Conservation (phyloP, 805 yeast genomes). For the Lipomyces chichibuensis region DNA sequence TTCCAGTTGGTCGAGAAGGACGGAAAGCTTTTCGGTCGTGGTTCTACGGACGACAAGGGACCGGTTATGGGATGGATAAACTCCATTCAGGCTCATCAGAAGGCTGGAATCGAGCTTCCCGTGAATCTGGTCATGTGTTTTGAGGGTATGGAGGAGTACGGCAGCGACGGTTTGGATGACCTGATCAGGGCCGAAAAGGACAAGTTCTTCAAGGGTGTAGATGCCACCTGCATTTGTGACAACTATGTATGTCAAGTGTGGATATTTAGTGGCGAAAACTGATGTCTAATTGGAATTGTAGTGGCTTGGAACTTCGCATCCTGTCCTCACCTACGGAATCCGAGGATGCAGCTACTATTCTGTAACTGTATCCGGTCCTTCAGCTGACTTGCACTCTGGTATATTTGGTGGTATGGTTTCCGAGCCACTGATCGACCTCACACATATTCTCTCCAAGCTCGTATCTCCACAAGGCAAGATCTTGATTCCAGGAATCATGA, state of each 20-base stretch:
- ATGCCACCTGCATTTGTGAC: conserved; percentile 94
- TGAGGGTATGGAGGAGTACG: conserved; percentile 99
- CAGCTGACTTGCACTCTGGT: conserved; percentile 96
- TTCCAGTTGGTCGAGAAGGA: conserved; percentile 72
- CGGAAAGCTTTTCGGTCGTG: conserved; percentile 81
- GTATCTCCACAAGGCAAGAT: conserved; percentile 85
- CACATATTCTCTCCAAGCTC: conserved; percentile 72
- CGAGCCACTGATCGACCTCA: conserved; percentile 95
- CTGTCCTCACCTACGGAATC: conserved; percentile 95
- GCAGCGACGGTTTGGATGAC: conserved; percentile 86
- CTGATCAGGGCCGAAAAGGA: conserved; percentile 79
- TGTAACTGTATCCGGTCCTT: conserved; percentile 81
- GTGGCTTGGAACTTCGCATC: conserved; percentile 97
- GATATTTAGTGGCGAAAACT: neutral
- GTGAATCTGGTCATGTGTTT: conserved; percentile 91
- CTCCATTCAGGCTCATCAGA: conserved; percentile 85
- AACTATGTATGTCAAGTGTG: conserved; percentile 56
- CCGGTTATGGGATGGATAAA: conserved; percentile 98
- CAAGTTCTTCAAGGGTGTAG: conserved; percentile 80
- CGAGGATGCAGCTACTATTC: conserved; percentile 96
- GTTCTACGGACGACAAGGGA: conserved; percentile 97
- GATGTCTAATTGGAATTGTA: neutral
- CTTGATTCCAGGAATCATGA: conserved; percentile 81
- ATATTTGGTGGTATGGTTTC: conserved; percentile 96
- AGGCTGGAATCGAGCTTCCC: conserved; percentile 83